phyloP scores from a whole-genome alignment of 345 rosid species.

The Citropsis articulata region DNA sequence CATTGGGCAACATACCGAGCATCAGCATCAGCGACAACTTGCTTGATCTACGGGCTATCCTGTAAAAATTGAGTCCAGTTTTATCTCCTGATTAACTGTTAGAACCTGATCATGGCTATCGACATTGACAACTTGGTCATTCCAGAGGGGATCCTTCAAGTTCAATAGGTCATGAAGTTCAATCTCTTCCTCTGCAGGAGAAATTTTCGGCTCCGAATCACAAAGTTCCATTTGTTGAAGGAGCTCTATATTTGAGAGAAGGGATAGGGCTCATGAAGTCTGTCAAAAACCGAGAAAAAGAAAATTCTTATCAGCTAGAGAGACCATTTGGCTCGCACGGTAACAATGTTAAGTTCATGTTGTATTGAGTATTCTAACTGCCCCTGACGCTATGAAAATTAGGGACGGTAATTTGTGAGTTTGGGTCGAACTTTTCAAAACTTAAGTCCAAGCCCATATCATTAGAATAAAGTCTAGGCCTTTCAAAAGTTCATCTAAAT shows the following conservation, averaged over 20 bases:
- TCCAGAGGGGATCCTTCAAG: slow-evolving; percentile 14
- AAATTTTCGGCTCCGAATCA: background rate
- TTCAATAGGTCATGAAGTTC: slow-evolving; percentile 1
- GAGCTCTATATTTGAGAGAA: background rate
- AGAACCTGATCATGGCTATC: background rate
- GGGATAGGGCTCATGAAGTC: background rate
- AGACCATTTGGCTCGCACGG: background rate
- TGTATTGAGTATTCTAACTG: background rate
- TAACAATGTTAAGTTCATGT: background rate
- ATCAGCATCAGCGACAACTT: background rate
- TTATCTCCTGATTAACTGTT: background rate
- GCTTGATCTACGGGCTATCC: slow-evolving; percentile 9
- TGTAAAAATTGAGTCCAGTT: slow-evolving; percentile 12
- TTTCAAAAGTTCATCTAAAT: too few species aligned
- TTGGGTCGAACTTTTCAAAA: too few species aligned
- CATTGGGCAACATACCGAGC: too few species aligned
- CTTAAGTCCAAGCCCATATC: too few species aligned
- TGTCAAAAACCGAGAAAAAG: slow-evolving; percentile 12
- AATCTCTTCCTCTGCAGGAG: background rate
- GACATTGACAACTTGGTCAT: background rate
- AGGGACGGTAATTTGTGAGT: too few species aligned
- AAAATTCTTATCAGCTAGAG: slow-evolving; percentile 1
- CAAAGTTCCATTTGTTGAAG: background rate
- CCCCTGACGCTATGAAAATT: slow-evolving; percentile 24
- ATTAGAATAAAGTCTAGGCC: too few species aligned